Conservation (phyloP, 2,329 filamentous ascomycete species). For the Penicillium occitanis region DNA sequence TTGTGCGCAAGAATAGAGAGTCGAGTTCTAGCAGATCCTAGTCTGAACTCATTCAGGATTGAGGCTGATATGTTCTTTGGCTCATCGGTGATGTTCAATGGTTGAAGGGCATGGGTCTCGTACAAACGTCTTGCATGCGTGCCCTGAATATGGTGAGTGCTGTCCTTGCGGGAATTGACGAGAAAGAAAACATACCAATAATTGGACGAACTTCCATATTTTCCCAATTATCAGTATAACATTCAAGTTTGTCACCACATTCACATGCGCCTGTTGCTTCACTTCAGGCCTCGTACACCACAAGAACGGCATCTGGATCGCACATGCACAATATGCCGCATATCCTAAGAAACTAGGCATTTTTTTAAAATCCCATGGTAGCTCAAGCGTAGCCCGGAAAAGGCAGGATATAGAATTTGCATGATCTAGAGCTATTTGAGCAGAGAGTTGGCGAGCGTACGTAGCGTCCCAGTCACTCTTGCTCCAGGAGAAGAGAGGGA, state of each 20-base stretch:
- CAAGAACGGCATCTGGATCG: background rate
- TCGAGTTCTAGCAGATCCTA: background rate
- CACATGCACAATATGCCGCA: background rate
- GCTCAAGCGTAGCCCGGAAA: background rate
- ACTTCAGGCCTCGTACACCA: background rate
- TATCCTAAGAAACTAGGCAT: background rate
- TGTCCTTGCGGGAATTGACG: background rate
- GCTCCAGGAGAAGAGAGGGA: background rate
- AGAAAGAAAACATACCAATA: background rate
- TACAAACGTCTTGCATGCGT: background rate
- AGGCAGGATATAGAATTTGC: background rate
- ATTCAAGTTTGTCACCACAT: background rate
- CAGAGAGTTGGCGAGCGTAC: background rate
- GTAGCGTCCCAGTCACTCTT: background rate
- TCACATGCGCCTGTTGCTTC: background rate
- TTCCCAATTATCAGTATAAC: background rate
- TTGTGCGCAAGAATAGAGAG: background rate
- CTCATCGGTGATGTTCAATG: background rate
- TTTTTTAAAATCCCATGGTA: background rate
- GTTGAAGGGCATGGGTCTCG: background rate
- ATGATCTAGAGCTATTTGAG: background rate
- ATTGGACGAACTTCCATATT: background rate
- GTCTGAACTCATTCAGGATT: background rate
- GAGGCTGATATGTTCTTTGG: background rate
- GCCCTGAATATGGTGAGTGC: background rate